Evolutionary conservation across 2,329 filamentous ascomycete species (phyloP).

Genomic region (Aphanoascus verrucosus): DNA sequence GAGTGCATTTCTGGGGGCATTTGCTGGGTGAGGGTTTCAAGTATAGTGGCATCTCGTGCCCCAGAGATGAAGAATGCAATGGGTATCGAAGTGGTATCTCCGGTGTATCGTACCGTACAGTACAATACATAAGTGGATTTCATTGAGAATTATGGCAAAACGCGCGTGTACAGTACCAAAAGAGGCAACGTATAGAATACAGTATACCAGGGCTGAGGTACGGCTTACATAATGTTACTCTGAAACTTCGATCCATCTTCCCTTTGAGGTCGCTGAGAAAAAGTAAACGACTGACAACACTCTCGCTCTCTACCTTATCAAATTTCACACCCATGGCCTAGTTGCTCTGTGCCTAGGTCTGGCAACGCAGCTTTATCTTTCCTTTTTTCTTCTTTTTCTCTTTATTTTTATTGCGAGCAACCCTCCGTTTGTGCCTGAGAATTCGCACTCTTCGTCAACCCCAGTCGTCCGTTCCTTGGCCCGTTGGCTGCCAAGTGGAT

Average conservation of each 20-base stretch:
- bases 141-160: background rate
- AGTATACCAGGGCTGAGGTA: background rate
- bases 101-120: too few relatives aligned
- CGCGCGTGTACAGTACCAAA: background rate
- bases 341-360: constrained; percentile 8
- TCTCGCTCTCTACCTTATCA: constrained; percentile 11
- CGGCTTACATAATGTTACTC: constrained; percentile 7
- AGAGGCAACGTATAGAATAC: background rate
- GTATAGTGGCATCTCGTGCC: too few relatives aligned
- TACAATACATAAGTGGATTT: too few relatives aligned
- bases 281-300: constrained; percentile 5
- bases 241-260: constrained; percentile 6
- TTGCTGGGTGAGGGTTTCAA: too few relatives aligned
- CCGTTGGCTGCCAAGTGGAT: constrained; percentile 40
- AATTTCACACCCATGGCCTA: constrained; percentile 12
- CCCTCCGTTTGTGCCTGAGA: background rate
- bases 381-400: constrained; percentile 7
- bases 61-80: too few relatives aligned
- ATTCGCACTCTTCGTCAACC: constrained; percentile 11
- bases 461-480: constrained; percentile 39
- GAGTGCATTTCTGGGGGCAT: too few relatives aligned
- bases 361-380: constrained; percentile 16
- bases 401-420: background rate
- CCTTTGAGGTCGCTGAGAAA: constrained; percentile 5
- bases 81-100: too few relatives aligned